Evolutionary conservation across 2,329 filamentous ascomycete genomes (phyloP), one percentile per base, ranked within the genome.

Genomic region (Paraphoma sp.): DNA sequence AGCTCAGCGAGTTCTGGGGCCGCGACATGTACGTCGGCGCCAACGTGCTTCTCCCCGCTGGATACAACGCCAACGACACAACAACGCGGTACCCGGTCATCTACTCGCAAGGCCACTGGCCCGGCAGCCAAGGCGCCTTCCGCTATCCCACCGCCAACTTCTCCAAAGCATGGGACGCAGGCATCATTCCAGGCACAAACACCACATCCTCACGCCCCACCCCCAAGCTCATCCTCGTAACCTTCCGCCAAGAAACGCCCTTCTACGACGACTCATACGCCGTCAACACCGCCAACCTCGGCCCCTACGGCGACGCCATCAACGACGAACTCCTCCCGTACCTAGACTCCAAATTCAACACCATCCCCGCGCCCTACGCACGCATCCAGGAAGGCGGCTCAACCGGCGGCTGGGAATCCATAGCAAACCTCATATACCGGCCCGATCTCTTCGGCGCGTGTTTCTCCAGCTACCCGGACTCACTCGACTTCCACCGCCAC

Each of bases 251-350:
- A 45, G 75, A 78, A 58, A 59, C 68, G 0, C 70, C 75, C 0
- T 77, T 69, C 50, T 78, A 77, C 56, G 75, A 78, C 49, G 75
- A 78, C 48, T 77, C 74, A 0, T 78, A 78, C 51, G 75, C 70
- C 0, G 75, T 77, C 42, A 78, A 78, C 50, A 76, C 73, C 0
- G 74, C 75, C 2, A 78, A 78, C 45, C 61, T 78, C 6, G 76
- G 76, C 3, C 76, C 76, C 3, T 78, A 73, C 40, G 76, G 76
- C 9, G 75, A 77, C 23, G 75, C 75, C 1, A 70, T 78, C 61
- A 78, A 78, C 56, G 74, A 78, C n/a, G 76, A 78, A 48, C 64
- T 78, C 2, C 69, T 78, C 6, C 74, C 76, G 0, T 51, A 68
- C 30, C 57, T 78, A 23, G 75, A 78, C 33, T 48, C 57, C 9